Evolutionary conservation across 2,329 filamentous ascomycete genomes (phyloP).

Genomic region (Diaporthe nobilis): DNA sequence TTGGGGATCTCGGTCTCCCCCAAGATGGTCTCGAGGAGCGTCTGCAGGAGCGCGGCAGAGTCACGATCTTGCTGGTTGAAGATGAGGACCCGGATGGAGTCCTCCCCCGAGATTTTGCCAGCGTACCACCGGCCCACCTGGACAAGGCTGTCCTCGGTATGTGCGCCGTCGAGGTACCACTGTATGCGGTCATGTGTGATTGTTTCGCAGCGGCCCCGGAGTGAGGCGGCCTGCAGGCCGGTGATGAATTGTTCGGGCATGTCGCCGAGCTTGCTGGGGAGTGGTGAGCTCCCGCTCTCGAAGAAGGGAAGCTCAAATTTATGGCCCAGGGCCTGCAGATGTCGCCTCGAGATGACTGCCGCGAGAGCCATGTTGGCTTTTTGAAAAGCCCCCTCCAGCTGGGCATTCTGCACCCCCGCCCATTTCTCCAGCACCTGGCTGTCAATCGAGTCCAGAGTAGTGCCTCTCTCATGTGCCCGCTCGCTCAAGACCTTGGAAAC

Average conservation of each 20-base stretch:
- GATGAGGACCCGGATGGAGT: constrained; percentile 69
- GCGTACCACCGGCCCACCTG: constrained; percentile 85
- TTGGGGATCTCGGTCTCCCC: constrained; percentile 53
- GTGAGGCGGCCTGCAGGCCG: constrained; percentile 76
- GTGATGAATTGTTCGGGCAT: constrained; percentile 69
- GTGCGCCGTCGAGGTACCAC: constrained; percentile 91
- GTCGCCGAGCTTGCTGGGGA: constrained; percentile 45
- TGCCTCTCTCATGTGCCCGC: constrained; percentile 71
- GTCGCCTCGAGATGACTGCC: constrained; percentile 55
- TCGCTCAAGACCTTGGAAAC: constrained; percentile 50
- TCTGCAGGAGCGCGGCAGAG: constrained; percentile 74
- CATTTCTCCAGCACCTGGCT: constrained; percentile 50
- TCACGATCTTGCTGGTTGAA: constrained; percentile 96
- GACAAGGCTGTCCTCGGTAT: constrained; percentile 86
- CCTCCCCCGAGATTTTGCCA: constrained; percentile 55
- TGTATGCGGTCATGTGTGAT: constrained; percentile 63
- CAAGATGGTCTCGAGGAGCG: constrained; percentile 71
- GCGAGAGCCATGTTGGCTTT: constrained; percentile 73
- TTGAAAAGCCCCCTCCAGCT: constrained; percentile 67
- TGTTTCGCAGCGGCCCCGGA: constrained; percentile 84
- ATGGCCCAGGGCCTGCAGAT: constrained; percentile 52
- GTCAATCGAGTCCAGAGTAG: constrained; percentile 56
- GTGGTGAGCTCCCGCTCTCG: constrained; percentile 53
- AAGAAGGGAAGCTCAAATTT: constrained; percentile 59
- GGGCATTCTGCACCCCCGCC: constrained; percentile 55